Percentiles rank a stretch among this genome's conserved stretches.
Conservation (phyloP, 306 rosid species). For the Gastrolobium villosum region DNA sequence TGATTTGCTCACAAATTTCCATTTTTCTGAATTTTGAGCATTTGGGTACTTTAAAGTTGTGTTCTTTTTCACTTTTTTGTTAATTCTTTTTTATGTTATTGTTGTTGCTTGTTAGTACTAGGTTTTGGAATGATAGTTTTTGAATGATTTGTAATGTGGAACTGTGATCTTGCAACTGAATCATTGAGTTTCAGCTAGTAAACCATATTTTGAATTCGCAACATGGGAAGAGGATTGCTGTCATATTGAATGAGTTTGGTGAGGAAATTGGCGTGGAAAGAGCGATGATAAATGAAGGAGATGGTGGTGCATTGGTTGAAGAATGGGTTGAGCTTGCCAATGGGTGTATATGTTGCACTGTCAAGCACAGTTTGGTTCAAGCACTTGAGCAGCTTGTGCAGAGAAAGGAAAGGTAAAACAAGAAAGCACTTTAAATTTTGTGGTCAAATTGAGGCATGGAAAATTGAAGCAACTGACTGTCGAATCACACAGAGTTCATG, state of each 20-base stretch:
- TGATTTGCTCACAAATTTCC: neutral
- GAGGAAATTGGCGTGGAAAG: slow-evolving; percentile 98
- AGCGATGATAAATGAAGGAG: slow-evolving; percentile 97
- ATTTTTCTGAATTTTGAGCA: neutral
- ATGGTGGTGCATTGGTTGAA: slow-evolving; percentile 89
- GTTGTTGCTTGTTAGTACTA: slow-evolving; percentile 5
- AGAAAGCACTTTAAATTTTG: neutral
- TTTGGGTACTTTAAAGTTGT: slow-evolving; percentile 36
- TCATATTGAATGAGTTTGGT: slow-evolving; percentile 93
- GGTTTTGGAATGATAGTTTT: slow-evolving; percentile 14
- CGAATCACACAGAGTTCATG: neutral
- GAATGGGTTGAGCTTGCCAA: slow-evolving; percentile 99
- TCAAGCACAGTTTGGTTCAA: slow-evolving; percentile 94
- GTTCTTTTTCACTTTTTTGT: neutral
- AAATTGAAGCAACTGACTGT: neutral
- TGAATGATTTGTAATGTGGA: slow-evolving; percentile 21
- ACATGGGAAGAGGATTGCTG: slow-evolving; percentile 95
- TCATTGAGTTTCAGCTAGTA: slow-evolving; percentile 66
- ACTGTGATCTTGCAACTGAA: slow-evolving; percentile 30
- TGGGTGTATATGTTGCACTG: slow-evolving; percentile 93
- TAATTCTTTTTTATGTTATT: neutral
- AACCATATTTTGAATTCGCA: slow-evolving; percentile 82
- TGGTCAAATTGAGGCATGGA: neutral
- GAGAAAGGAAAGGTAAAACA: slow-evolving; percentile 80
- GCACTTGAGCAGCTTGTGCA: slow-evolving; percentile 95